Evolutionary conservation across 139 green algal genomes (phyloP).

Genomic region (Monoraphidium neglectum): DNA sequence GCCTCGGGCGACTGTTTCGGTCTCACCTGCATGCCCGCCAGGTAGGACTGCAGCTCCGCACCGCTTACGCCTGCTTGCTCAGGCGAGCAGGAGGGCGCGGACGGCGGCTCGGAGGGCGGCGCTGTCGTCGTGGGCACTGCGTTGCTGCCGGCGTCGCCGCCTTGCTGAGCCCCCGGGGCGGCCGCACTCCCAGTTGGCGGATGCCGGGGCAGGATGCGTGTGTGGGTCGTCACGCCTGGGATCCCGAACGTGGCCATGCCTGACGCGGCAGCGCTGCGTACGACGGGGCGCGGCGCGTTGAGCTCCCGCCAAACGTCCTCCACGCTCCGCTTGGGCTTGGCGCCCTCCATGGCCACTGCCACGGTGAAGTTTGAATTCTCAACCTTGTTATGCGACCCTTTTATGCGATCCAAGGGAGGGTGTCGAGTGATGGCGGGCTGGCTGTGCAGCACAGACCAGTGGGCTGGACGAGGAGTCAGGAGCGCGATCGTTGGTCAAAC

Average conservation of each 20-base stretch:
- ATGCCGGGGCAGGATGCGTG: constrained; percentile 16
- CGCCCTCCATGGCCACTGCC: too few species aligned
- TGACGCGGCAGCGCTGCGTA: constrained; percentile 1
- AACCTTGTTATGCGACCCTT: too few species aligned
- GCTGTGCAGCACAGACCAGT: too few species aligned
- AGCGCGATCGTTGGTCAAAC: too few species aligned
- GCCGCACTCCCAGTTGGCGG: too few species aligned
- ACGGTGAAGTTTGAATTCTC: too few species aligned
- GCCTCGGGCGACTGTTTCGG: too few species aligned
- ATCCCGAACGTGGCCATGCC: constrained; percentile 35
- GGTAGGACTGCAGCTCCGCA: constrained; percentile 37
- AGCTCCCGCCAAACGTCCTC: constrained; percentile 71
- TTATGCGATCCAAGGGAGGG: too few species aligned
- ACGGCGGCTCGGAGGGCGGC: background rate
- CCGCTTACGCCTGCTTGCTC: constrained; percentile 29
- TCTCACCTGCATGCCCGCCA: constrained; percentile 24
- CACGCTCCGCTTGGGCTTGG: constrained; percentile 1
- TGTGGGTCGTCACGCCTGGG: constrained; percentile 39
- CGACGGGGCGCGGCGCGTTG: constrained; percentile 36
- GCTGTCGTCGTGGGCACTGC: background rate
- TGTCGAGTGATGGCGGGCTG: too few species aligned
- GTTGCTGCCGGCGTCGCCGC: background rate
- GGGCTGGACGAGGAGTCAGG: too few species aligned
- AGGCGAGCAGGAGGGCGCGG: background rate
- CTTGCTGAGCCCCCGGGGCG: background rate